Percentiles rank a stretch among this genome's conserved stretches.
phyloP scores from a whole-genome alignment of 2,329 filamentous ascomycete species.

The Ceratocystis papillata region DNA sequence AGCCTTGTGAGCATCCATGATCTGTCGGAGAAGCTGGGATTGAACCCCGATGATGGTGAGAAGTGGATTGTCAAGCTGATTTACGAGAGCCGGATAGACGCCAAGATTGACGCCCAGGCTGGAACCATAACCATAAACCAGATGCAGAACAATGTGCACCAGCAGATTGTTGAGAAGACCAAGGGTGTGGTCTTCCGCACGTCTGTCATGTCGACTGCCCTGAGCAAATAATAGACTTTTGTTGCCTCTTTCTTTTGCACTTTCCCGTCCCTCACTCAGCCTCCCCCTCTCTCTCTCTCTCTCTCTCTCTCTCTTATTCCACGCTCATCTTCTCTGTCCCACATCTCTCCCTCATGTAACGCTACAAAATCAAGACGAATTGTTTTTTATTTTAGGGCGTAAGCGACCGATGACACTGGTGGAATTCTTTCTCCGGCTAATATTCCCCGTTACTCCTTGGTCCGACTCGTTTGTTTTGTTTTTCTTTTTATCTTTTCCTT shows the following conservation, averaged over 20 bases:
- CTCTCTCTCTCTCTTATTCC: neutral
- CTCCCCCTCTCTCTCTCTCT: neutral
- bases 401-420: too few relatives aligned
- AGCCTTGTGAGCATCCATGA: slow-evolving; percentile 97
- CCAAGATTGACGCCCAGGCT: slow-evolving; percentile 98
- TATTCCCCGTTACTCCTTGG: neutral
- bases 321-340: neutral
- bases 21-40: slow-evolving; percentile 77
- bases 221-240: slow-evolving; percentile 39
- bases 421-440: neutral
- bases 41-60: slow-evolving; percentile 91
- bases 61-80: slow-evolving; percentile 99
- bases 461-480: too few relatives aligned
- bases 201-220: slow-evolving; percentile 71
- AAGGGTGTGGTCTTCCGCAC: slow-evolving; percentile 99
- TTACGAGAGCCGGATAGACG: slow-evolving; percentile 90
- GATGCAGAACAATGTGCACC: slow-evolving; percentile 94
- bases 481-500: neutral
- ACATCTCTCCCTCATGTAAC: neutral
- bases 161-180: slow-evolving; percentile 97
- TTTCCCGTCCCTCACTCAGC: neutral
- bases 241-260: neutral
- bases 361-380: too few relatives aligned
- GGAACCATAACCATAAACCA: slow-evolving; percentile 99
- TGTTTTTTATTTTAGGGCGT: too few relatives aligned